A percentile compares a stretch with the other conserved stretches of the same genome.
These are phyloP conservation scores for Shiraia bambusicola DNA, from an alignment of 2,329 filamentous ascomycete species.

Conservation along the genomic window DNA sequence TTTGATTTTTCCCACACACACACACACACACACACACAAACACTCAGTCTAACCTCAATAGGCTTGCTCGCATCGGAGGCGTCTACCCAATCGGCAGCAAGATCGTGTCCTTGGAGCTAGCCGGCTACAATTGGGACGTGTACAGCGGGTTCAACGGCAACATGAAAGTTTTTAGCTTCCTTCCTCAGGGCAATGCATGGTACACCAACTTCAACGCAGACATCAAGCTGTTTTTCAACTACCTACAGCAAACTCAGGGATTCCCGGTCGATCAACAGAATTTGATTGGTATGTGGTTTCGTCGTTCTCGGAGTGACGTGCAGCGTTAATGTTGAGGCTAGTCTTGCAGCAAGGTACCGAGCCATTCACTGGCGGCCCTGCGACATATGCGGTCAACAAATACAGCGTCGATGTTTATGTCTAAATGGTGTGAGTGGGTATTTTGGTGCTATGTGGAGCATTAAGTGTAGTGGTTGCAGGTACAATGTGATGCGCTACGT, in stretches of 20 bases:
- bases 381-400: conserved; percentile 20
- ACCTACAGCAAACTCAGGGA: conserved; percentile 54
- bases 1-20: no score
- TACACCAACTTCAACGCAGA: conserved; percentile 57
- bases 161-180: conserved; percentile 63
- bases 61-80: conserved; percentile 19
- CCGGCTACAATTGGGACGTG: conserved; percentile 56
- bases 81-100: conserved; percentile 22
- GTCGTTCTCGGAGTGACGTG: background rate
- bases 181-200: conserved; percentile 35
- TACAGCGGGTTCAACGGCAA: conserved; percentile 60
- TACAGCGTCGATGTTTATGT: conserved; percentile 1
- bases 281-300: conserved; percentile 24
- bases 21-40: no score
- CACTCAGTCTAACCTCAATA: conserved; percentile 3
- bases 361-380: conserved; percentile 23
- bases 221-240: conserved; percentile 58
- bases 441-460: background rate
- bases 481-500: background rate
- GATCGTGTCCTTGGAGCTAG: conserved; percentile 45
- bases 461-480: background rate
- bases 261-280: conserved; percentile 34
- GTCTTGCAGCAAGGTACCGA: conserved; percentile 28
- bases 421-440: no score
- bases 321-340: conserved; percentile 6